Evolutionary conservation across 2,329 filamentous ascomycete genomes (phyloP), one percentile per base, ranked within the genome.

Genomic region (Epicoccum nigrum): DNA sequence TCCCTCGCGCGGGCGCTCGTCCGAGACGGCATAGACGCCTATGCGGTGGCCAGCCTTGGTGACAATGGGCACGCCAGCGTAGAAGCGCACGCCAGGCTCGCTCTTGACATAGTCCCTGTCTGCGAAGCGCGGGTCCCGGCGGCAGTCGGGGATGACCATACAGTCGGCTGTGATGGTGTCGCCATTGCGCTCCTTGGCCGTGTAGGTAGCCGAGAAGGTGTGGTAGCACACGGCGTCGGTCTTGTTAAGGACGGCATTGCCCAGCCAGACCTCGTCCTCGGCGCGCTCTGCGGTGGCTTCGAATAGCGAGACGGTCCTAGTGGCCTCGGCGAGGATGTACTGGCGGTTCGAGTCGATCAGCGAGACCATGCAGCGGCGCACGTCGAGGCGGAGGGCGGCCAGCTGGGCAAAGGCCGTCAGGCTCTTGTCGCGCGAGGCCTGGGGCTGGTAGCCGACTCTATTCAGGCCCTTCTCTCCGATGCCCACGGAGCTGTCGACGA

Each of bases 261-360:
- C 69, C 27, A 68, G 60, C 68, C 64, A 72, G 7, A 68, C 56
- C 25, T 67, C 60, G 55, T 67, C 62, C 3, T 58, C 58, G 7
- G 60, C 52, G 20, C 47, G 38, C 37, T 63, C 62, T 7, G 55
- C 59, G 35, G 58, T 55, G 11, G 66, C 55, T 9, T 59, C 56
- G 51, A 66, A 64, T 16, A 74, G 64, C 11, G 71, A 72, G 20
- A 71, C 58, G 4, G 67, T 70, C 34, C 62, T 63, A 12, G 72
- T 74, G 23, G 72, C 72, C 55, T 75, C 73, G 32, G 70, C 70
- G 33, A 75, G 65, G 35, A 75, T 70, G 56, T 72, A 74, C 45
- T 73, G 70, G 35, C 62, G 63, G 19, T 57, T 61, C n/a, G 64
- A 63, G 50, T 74, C 71, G 49, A 75, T 69, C 15, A 75, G 59